These are phyloP conservation scores for Aspergillus hiratsukae DNA, from an alignment of 2,329 filamentous ascomycete species.

Conservation along the genomic window DNA sequence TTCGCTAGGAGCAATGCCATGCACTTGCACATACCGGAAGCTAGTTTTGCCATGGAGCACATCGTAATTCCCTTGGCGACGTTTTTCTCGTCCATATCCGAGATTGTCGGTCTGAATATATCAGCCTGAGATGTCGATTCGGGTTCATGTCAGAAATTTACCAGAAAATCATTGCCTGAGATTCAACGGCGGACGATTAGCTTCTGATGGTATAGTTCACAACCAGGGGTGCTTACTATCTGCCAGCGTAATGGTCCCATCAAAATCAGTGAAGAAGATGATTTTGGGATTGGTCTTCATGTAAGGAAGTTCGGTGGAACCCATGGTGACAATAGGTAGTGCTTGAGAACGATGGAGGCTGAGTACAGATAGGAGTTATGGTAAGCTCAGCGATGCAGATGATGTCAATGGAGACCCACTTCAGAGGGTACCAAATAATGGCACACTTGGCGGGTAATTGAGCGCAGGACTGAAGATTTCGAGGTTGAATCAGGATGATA, in stretches of 20 bases:
- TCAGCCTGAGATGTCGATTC: slow-evolving; percentile 24
- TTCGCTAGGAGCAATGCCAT: not conserved
- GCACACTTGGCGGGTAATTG: not conserved
- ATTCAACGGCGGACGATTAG: slow-evolving; percentile 5
- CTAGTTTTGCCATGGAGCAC: slow-evolving; percentile 66
- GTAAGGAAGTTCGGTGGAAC: slow-evolving; percentile 33
- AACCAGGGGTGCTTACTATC: slow-evolving; percentile 49
- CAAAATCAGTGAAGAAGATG: slow-evolving; percentile 99
- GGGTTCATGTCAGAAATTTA: slow-evolving; percentile 25
- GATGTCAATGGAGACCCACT: not conserved
- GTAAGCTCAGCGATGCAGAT: not conserved
- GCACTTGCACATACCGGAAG: slow-evolving; percentile 57
- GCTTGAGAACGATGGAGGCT: not conserved
- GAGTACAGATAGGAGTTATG: not conserved
- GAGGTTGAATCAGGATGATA: not conserved
- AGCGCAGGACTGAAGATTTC: not conserved
- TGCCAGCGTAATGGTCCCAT: slow-evolving; percentile 83
- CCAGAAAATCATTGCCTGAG: slow-evolving; percentile 62
- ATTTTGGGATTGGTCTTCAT: slow-evolving; percentile 65
- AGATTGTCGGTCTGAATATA: slow-evolving; percentile 78
- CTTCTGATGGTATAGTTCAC: slow-evolving; percentile 1
- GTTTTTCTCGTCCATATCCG: slow-evolving; percentile 70
- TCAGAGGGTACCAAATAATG: not conserved
- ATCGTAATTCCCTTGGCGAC: slow-evolving; percentile 68
- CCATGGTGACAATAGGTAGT: slow-evolving; percentile 21